Conservation (phyloP, 2,329 filamentous ascomycete species). For the Seiridium unicorne region DNA sequence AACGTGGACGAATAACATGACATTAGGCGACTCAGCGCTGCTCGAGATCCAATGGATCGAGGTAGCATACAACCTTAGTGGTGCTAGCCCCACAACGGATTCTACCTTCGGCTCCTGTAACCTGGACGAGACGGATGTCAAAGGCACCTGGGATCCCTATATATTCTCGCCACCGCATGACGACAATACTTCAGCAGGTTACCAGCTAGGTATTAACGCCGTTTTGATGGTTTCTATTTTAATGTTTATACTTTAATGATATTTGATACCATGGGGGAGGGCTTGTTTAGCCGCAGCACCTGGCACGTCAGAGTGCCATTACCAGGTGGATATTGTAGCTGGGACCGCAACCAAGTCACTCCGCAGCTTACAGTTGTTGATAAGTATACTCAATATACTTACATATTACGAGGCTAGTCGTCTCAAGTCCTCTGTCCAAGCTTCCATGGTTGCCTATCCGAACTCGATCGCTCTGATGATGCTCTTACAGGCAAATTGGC, state of each 20-base stretch:
- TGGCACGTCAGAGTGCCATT: no score
- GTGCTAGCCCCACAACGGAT: background rate
- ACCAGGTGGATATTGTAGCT: no score
- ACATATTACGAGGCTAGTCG: no score
- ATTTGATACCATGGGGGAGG: no score
- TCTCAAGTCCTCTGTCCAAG: no score
- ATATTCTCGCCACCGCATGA: background rate
- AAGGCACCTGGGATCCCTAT: background rate
- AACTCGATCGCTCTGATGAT: no score
- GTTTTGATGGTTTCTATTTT: background rate
- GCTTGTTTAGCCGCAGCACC: no score
- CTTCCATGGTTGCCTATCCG: no score
- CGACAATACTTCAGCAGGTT: background rate
- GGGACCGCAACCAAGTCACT: no score
- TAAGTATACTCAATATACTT: no score
- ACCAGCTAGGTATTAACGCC: background rate
- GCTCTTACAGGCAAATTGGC: no score
- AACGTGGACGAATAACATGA: background rate
- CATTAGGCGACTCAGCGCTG: background rate
- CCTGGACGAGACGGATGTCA: background rate
- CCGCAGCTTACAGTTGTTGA: no score
- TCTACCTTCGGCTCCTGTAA: background rate
- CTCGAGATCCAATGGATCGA: slow-evolving; percentile 4
- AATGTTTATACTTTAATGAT: slow-evolving; percentile 1
- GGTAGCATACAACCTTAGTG: slow-evolving; percentile 5